Evolutionary conservation across 2,329 filamentous ascomycete species (phyloP), one percentile per base, ranked within the genome.

Genomic region (Alternaria sp.): DNA sequence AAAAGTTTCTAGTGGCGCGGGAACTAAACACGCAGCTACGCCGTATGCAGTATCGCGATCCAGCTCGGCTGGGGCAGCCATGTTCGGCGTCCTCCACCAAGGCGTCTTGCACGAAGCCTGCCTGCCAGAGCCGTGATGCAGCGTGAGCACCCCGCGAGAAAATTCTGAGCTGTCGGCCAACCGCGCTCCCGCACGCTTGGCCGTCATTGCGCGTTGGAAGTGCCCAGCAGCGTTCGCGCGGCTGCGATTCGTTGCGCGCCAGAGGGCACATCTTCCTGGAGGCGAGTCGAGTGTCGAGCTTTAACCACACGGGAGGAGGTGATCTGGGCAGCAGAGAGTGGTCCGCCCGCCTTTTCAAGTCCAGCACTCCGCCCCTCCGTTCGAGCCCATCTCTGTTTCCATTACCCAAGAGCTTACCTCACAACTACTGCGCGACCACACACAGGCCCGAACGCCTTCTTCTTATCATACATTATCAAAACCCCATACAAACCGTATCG

Each of bases 321-420:
- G 61, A 61, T 32, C 68, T 63, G 63, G 68, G 67, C 63, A 66
- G 56, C 61, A 68, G 63, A 58, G 59, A 47, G 58, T 62, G 65
- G 66, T 62, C 72, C 71, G 72, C 69, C 71, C 72, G 69, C 68
- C 69, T 69, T 73, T 76, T 74, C 67, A 75, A 71, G 68, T 68
- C 67, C 63, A 71, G 72, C 71, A 68, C 71, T 70, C 74, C 70
- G 71, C 73, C 74, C 70, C 69, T 73, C 69, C 64, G 66, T 57
- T 68, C 64, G 62, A 67, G 66, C 63, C 68, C 64, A 68, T 62
- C 66, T 65, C 66, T 68, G 72, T 81, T 81, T 80, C 69, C 79
- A 81, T 82, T 82, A 82, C 75, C 78, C 78, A 81, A 81, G 74
- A 75, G 73, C 75, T 82, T 82, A 82, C 80, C 79, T 81, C 80